Evolutionary conservation across 2,329 filamentous ascomycete species (phyloP).

Genomic region (Neoscytalidium dimidiatum): DNA sequence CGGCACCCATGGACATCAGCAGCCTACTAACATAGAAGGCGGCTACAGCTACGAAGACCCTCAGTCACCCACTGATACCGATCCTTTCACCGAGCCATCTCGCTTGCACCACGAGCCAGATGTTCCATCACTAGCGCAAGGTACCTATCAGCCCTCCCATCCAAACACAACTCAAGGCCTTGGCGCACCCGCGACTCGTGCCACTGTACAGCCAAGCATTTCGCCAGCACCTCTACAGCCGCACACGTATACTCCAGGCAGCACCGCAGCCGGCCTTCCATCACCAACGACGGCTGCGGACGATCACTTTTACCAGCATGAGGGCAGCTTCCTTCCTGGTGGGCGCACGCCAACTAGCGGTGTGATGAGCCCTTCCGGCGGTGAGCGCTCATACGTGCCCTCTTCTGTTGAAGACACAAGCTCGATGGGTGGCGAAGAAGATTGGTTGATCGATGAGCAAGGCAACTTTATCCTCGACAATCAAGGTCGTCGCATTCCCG

Average conservation of each 20-base stretch:
- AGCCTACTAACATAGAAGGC: conserved; percentile 28
- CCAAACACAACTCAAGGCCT: conserved; percentile 29
- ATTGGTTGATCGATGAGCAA: conserved; percentile 38
- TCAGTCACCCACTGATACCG: conserved; percentile 59
- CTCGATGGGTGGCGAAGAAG: conserved; percentile 37
- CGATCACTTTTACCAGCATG: conserved; percentile 41
- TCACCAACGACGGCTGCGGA: conserved; percentile 27
- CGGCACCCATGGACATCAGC: conserved; percentile 9
- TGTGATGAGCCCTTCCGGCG: not conserved
- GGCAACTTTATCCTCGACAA: conserved; percentile 40
- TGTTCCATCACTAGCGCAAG: conserved; percentile 33
- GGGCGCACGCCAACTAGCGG: conserved; percentile 13
- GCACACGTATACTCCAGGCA: conserved; percentile 7
- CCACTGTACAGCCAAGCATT: not conserved
- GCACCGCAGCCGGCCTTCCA: conserved; percentile 18
- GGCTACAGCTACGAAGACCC: conserved; percentile 54
- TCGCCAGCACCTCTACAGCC: conserved; percentile 19
- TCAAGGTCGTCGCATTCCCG: conserved; percentile 35
- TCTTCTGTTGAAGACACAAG: conserved; percentile 33
- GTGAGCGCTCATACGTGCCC: conserved; percentile 38
- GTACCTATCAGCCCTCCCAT: conserved; percentile 23
- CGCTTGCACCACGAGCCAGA: conserved; percentile 32
- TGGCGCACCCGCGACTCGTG: not conserved
- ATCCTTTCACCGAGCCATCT: conserved; percentile 60
- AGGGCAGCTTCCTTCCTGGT: conserved; percentile 37